phyloP scores from a whole-genome alignment of 495 filamentous ascomycete genomes.

The Tuber microsphaerosporum region DNA sequence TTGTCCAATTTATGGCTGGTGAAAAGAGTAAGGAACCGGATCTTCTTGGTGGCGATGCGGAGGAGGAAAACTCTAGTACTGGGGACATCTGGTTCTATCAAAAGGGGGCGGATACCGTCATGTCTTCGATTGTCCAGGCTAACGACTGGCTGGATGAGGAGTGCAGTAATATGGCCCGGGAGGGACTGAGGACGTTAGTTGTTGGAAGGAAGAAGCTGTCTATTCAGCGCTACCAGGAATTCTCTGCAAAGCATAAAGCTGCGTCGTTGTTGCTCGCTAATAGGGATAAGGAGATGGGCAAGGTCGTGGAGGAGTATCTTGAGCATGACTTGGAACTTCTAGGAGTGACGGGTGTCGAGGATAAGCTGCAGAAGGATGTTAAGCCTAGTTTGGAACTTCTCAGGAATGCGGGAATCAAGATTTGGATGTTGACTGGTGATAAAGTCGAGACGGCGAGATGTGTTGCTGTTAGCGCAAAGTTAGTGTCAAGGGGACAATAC shows the following conservation, averaged over 20 bases:
- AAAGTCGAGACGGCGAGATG: constrained; percentile 97
- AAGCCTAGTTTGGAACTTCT: constrained; percentile 90
- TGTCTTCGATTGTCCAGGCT: constrained; percentile 82
- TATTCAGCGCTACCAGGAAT: constrained; percentile 66
- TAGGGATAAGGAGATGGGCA: constrained; percentile 73
- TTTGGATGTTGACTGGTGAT: constrained; percentile 99
- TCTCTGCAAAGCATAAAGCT: constrained; percentile 64
- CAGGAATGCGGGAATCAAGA: constrained; percentile 97
- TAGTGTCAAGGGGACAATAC: constrained; percentile 90
- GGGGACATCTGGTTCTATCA: constrained; percentile 97
- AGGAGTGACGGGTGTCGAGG: constrained; percentile 95
- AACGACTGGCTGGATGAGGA: constrained; percentile 99
- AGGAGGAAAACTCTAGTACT: constrained; percentile 31
- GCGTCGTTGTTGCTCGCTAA: constrained; percentile 71
- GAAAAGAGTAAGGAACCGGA: constrained; percentile 14
- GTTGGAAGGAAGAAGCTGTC: constrained; percentile 81
- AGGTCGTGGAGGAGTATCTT: constrained; percentile 69
- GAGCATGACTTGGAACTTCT: constrained; percentile 85
- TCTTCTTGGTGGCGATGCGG: constrained; percentile 39
- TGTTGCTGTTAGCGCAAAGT: constrained; percentile 86
- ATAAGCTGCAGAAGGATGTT: constrained; percentile 90
- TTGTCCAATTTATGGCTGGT: constrained; percentile 63
- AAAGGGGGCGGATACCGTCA: constrained; percentile 96
- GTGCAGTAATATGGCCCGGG: constrained; percentile 95
- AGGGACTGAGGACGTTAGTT: constrained; percentile 89